Evolutionary conservation across 768 basidiomycete genomes (phyloP), one percentile per base, ranked within the genome.

Genomic region (Phylloporus rhodoxanthus): DNA sequence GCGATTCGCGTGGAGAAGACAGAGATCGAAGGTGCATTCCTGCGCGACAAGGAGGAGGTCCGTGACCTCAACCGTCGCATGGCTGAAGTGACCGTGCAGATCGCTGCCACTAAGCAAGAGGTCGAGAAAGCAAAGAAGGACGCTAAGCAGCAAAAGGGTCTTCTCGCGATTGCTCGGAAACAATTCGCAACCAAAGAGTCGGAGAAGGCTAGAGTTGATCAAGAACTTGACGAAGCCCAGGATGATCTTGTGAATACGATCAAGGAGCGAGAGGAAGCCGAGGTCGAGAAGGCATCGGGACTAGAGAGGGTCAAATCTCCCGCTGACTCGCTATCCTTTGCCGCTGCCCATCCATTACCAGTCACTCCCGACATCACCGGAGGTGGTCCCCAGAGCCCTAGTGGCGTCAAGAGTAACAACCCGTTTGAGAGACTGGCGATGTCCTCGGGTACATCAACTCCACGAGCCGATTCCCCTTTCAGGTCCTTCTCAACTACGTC

Each of bases 11-110:
- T 91, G 19, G 93, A 97, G 71, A 97, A 94, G 72, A 74, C 85
- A 7, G 96, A 98, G 68, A 74, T 97, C 19, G 92, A 94, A 65
- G 89, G 91, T 9, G 70, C 79, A 2, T 78, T 94, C 49, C 66
- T 99, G 52, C 77, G 88, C 32, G 96, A 98, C 66, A 97, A 94
- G 70, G 96, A 99, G 66, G 96, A 97, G 53, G 82, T 88, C 5
- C 76, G 95, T 36, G 88, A 84, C 36, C 69, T 97, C 53, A 85
- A 96, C 60, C 80, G 82, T 58, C 81, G 79, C 64, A 89, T 97
- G 87, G 75, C 81, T 11, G 91, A 92, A 59, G 79, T 81, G 14
- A 80, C 82, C 8, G 78, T 83, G 53, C 82, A 92, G 66, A 84
- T 84, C 30, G 80, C 87, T 40, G 62, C 71, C 10, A 65, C 85